A percentile compares a stretch with the other conserved stretches of the same genome.
phyloP scores from a whole-genome alignment of 768 basidiomycete genomes.

The Cystofilobasidium ferigula region DNA sequence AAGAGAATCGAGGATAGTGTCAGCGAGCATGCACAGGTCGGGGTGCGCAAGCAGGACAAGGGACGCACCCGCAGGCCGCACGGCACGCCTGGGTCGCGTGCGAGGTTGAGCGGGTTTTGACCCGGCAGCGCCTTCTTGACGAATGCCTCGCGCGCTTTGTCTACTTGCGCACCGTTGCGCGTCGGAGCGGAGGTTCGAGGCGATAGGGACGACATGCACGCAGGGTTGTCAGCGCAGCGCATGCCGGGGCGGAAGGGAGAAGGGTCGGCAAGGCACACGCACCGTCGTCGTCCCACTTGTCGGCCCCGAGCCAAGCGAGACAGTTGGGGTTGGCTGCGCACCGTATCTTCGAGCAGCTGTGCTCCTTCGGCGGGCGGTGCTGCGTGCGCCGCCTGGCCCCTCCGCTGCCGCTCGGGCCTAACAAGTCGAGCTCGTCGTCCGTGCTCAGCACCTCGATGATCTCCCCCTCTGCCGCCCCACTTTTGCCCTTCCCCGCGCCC shows the following conservation, averaged over 20 bases:
- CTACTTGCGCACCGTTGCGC: conserved; percentile 44
- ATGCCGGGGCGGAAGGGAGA: conserved; percentile 15
- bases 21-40: conserved; percentile 6
- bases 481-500: background rate
- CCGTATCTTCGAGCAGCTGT: conserved; percentile 16
- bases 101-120: conserved; percentile 46
- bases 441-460: background rate
- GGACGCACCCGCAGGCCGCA: conserved; percentile 61
- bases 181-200: conserved; percentile 17
- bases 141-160: conserved; percentile 46
- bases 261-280: conserved; percentile 23
- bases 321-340: conserved; percentile 76
- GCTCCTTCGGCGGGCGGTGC: background rate
- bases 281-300: conserved; percentile 69
- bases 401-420: background rate
- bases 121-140: conserved; percentile 48
- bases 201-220: conserved; percentile 20
- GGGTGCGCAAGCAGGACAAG: background rate
- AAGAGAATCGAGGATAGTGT: conserved; percentile 2
- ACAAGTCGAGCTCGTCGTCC: conserved; percentile 7
- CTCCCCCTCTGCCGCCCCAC: background rate
- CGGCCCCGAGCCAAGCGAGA: conserved; percentile 75
- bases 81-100: conserved; percentile 50
- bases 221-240: conserved; percentile 1
- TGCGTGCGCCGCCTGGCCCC: background rate